phyloP scores from a whole-genome alignment of 345 rosid genomes.

The thale cress (Arabidopsis thaliana) region TAIR10.1 NC_003075.7:11749501-11750000 shows the following conservation, averaged over 20 bases:
- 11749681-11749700: conserved; percentile 83
- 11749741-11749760: conserved; percentile 78
- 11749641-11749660: conserved; percentile 65
- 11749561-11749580: conserved; percentile 70
- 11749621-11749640: conserved; percentile 78
- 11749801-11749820: neutral
- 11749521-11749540: conserved; percentile 66
- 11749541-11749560: conserved; percentile 64
- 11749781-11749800: neutral
- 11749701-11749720: conserved; percentile 85
- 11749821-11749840: neutral
- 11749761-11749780: conserved; percentile 17
- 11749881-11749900: conserved; percentile 75
- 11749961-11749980: conserved; percentile 62
- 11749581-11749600: conserved; percentile 78
- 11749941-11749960: conserved; percentile 87
- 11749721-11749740: conserved; percentile 82
- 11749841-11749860: neutral
- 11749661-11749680: conserved; percentile 49
- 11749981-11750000: conserved; percentile 49
- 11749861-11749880: conserved; percentile 93
- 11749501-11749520: conserved; percentile 10
- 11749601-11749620: conserved; percentile 78
- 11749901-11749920: conserved; percentile 52
- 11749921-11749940: conserved; percentile 70